These are phyloP conservation scores for Diaporthe sp. DNA, from an alignment of 2,329 filamentous ascomycete genomes.

Conservation along the genomic window DNA sequence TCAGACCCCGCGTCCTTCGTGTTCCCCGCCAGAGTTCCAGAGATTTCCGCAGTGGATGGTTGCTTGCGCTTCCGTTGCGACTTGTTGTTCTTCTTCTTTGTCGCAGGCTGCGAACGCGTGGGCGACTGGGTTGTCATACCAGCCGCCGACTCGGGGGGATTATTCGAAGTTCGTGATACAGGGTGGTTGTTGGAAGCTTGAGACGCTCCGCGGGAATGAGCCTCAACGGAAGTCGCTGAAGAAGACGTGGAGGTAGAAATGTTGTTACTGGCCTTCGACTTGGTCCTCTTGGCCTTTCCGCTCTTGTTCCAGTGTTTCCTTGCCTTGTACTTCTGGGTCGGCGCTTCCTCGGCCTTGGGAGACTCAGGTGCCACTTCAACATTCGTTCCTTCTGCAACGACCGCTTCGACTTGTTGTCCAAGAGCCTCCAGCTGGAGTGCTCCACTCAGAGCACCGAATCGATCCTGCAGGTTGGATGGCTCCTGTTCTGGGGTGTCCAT, in stretches of 20 bases:
- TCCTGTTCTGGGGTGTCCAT: neutral
- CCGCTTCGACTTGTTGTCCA: neutral
- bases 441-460: slow-evolving; percentile 17
- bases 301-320: neutral
- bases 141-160: slow-evolving; percentile 8
- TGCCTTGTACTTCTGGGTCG: neutral
- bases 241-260: slow-evolving; percentile 1
- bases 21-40: slow-evolving; percentile 5
- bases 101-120: slow-evolving; percentile 10
- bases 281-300: slow-evolving; percentile 16
- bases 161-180: neutral
- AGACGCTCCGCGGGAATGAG: slow-evolving; percentile 11
- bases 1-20: slow-evolving; percentile 25
- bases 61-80: slow-evolving; percentile 37
- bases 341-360: neutral
- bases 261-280: slow-evolving; percentile 15
- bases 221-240: slow-evolving; percentile 2
- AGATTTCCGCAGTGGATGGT: neutral
- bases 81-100: slow-evolving; percentile 32
- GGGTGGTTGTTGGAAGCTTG: slow-evolving; percentile 3
- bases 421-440: slow-evolving; percentile 6
- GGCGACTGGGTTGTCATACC: neutral
- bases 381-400: neutral
- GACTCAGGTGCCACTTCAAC: neutral
- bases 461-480: slow-evolving; percentile 14